phyloP scores from a whole-genome alignment of 129 eudicot genomes.

The Saposhnikovia divaricata region DNA sequence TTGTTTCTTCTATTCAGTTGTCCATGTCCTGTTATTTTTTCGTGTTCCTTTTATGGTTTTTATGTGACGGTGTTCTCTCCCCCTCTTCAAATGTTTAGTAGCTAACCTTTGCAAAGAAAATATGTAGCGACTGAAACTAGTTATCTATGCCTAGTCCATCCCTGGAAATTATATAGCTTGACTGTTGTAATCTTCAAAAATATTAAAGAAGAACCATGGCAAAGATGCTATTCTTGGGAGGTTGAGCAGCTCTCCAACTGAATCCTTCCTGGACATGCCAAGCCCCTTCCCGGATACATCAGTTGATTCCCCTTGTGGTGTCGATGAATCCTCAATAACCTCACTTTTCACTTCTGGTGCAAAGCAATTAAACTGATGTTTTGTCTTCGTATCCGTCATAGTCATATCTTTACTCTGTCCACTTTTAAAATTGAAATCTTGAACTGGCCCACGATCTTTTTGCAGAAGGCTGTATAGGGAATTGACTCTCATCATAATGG shows the following conservation, averaged over 20 bases:
- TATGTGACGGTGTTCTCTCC: no score
- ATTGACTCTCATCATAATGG: conserved; percentile 73
- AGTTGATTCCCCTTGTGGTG: conserved; percentile 5
- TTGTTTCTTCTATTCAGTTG: no score
- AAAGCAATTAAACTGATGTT: not conserved
- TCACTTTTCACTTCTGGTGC: conserved; percentile 19
- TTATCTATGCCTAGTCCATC: no score
- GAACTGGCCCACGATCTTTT: conserved; percentile 37
- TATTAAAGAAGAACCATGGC: conserved; percentile 60
- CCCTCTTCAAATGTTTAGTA: no score
- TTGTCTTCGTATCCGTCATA: conserved; percentile 16
- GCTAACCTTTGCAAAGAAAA: no score
- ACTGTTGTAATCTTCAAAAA: conserved; percentile 41
- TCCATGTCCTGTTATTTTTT: no score
- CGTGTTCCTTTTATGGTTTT: no score
- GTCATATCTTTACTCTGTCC: conserved; percentile 19
- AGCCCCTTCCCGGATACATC: conserved; percentile 22
- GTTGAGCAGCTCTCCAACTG: conserved; percentile 78
- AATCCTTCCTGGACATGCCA: conserved; percentile 72
- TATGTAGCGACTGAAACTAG: no score
- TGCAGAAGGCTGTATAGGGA: conserved; percentile 85
- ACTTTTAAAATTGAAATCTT: conserved; percentile 19
- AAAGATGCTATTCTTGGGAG: conserved; percentile 85
- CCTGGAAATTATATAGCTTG: conserved; percentile 27
- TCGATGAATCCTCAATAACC: conserved; percentile 19